These are phyloP conservation scores for Mycosphaerelloides madeirae DNA, from an alignment of 2,329 filamentous ascomycete genomes.

Conservation along the genomic window DNA sequence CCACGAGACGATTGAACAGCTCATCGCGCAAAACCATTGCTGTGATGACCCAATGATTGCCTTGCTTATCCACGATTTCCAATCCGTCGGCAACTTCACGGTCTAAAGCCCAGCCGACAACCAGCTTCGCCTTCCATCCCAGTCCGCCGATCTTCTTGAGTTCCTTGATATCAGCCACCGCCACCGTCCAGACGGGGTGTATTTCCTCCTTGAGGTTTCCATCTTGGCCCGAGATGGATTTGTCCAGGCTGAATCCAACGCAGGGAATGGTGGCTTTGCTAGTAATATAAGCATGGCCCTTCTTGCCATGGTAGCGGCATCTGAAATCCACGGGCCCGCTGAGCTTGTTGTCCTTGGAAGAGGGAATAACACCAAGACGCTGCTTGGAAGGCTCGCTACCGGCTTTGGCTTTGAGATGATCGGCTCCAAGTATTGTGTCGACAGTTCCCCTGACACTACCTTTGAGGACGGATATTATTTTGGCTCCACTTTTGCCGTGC, in stretches of 20 bases:
- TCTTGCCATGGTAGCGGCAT: conserved; percentile 63
- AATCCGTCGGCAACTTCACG: conserved; percentile 72
- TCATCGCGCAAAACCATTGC: conserved; percentile 70
- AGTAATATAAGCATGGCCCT: conserved; percentile 67
- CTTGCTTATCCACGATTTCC: conserved; percentile 57
- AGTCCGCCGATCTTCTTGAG: conserved; percentile 75
- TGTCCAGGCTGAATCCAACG: conserved; percentile 59
- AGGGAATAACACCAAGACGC: conserved; percentile 64
- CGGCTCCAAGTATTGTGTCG: conserved; percentile 66
- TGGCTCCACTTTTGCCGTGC: conserved; percentile 46
- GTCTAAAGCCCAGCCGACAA: conserved; percentile 73
- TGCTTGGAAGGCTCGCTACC: conserved; percentile 61
- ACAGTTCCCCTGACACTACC: conserved; percentile 65
- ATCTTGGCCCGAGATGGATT: conserved; percentile 44
- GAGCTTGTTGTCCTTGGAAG: conserved; percentile 38
- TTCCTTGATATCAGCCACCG: conserved; percentile 66
- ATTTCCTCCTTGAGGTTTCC: conserved; percentile 47
- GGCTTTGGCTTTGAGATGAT: conserved; percentile 64
- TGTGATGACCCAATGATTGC: conserved; percentile 59
- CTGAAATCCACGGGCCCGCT: conserved; percentile 73
- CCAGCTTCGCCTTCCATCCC: conserved; percentile 78
- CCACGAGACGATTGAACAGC: conserved; percentile 72
- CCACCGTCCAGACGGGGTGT: conserved; percentile 62
- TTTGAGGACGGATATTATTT: conserved; percentile 63
- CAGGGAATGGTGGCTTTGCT: conserved; percentile 63